Conservation (phyloP, 2,329 filamentous ascomycete species). For the Pyrenochaeta sp. region DNA sequence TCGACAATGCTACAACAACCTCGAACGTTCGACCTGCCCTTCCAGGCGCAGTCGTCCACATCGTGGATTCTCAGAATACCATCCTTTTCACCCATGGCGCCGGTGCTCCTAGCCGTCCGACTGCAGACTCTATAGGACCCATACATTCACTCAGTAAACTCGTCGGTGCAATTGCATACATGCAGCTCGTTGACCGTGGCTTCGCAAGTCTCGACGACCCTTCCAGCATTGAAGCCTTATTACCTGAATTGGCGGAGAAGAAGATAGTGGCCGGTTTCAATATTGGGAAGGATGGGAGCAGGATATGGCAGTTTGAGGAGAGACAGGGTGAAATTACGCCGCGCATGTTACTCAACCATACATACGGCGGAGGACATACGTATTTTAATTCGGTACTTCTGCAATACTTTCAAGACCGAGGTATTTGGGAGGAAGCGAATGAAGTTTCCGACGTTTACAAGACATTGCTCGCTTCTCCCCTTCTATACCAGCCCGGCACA, state of each 20-base stretch:
- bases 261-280: slow-evolving; percentile 26
- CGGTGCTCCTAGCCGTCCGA: slow-evolving; percentile 11
- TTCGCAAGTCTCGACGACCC: slow-evolving; percentile 28
- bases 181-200: slow-evolving; percentile 33
- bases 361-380: slow-evolving; percentile 56
- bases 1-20: slow-evolving; percentile 17
- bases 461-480: slow-evolving; percentile 22
- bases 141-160: slow-evolving; percentile 36
- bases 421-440: slow-evolving; percentile 17
- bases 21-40: slow-evolving; percentile 4
- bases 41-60: slow-evolving; percentile 30
- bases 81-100: slow-evolving; percentile 30
- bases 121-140: slow-evolving; percentile 20
- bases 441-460: slow-evolving; percentile 22
- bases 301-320: slow-evolving; percentile 22
- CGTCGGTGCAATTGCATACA: slow-evolving; percentile 32
- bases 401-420: slow-evolving; percentile 22
- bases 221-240: slow-evolving; percentile 15
- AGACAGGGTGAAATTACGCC: slow-evolving; percentile 26
- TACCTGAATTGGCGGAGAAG: slow-evolving; percentile 33
- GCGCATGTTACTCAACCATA: slow-evolving; percentile 59
- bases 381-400: slow-evolving; percentile 51
- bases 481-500: slow-evolving; percentile 54
- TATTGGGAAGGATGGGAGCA: slow-evolving; percentile 5
- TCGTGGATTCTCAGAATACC: slow-evolving; percentile 23